Conservation (phyloP, 352 stramenopile genomes). For the Sclerospora graminicola region DNA sequence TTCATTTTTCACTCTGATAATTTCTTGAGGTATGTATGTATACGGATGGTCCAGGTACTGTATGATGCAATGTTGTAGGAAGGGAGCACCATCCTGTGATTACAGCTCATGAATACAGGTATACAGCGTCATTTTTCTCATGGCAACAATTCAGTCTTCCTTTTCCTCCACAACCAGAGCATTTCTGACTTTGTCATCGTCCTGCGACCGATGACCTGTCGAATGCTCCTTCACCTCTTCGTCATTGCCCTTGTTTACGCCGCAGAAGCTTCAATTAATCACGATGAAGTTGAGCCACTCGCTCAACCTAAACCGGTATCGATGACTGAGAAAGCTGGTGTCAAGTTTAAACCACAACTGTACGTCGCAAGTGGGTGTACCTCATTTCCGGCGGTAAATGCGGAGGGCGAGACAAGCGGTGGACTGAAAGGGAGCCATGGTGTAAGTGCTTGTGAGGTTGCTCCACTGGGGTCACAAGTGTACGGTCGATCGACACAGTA, state of each 20-base stretch:
- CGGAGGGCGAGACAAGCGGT: not conserved
- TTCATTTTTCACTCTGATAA: too few relatives aligned
- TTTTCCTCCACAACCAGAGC: too few relatives aligned
- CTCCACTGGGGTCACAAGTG: constrained; percentile 4
- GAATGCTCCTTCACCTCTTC: not conserved
- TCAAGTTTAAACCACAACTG: constrained; percentile 1
- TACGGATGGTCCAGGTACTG: too few relatives aligned
- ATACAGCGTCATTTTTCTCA: too few relatives aligned
- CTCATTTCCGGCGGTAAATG: not conserved
- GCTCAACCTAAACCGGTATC: not conserved
- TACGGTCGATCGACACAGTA: constrained; percentile 5
- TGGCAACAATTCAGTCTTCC: too few relatives aligned
- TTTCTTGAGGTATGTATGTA: too few relatives aligned
- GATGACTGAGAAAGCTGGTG: not conserved
- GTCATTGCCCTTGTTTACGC: not conserved
- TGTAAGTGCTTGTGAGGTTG: not conserved
- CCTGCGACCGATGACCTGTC: not conserved
- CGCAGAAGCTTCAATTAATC: not conserved
- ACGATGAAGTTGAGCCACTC: not conserved
- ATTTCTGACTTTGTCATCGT: too few relatives aligned
- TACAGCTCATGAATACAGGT: too few relatives aligned
- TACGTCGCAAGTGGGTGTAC: not conserved
- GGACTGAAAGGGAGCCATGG: not conserved
- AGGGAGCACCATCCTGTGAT: too few relatives aligned
- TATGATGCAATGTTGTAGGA: too few relatives aligned